Conservation (phyloP, 228 moss, liverwort and hornwort species). For the Sphagnum magellanicum region DNA sequence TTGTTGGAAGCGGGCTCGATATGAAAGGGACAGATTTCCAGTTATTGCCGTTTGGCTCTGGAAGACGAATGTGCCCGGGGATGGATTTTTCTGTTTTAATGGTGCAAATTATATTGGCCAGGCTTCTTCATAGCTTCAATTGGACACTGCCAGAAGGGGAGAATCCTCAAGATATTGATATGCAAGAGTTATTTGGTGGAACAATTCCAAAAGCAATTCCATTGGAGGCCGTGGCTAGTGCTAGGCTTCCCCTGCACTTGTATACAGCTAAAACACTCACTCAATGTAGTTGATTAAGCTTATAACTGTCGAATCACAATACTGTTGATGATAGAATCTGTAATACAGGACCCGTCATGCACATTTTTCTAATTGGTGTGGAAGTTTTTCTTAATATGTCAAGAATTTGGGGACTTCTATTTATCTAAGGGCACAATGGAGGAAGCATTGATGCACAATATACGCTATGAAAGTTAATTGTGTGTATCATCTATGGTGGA, state of each 20-base stretch:
- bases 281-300: no score
- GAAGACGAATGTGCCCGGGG: constrained; percentile 31
- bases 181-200: not conserved
- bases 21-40: constrained; percentile 4
- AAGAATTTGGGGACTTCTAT: no score
- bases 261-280: not conserved
- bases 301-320: no score
- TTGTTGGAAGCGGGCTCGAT: not conserved
- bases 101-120: not conserved
- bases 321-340: no score
- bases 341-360: no score
- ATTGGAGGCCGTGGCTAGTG: constrained; percentile 4
- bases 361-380: no score
- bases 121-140: constrained; percentile 6
- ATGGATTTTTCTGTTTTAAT: not conserved
- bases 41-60: constrained; percentile 22
- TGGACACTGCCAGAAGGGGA: constrained; percentile 1
- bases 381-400: no score
- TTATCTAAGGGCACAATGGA: no score
- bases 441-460: no score
- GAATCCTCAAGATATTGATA: constrained; percentile 8
- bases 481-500: no score
- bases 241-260: not conserved
- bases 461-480: no score
- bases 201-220: constrained; percentile 2